A percentile compares a stretch with the other conserved stretches of the same genome.
These are phyloP conservation scores for Vigna radiata DNA, from an alignment of 306 rosid genomes.

Conservation along the genomic window DNA sequence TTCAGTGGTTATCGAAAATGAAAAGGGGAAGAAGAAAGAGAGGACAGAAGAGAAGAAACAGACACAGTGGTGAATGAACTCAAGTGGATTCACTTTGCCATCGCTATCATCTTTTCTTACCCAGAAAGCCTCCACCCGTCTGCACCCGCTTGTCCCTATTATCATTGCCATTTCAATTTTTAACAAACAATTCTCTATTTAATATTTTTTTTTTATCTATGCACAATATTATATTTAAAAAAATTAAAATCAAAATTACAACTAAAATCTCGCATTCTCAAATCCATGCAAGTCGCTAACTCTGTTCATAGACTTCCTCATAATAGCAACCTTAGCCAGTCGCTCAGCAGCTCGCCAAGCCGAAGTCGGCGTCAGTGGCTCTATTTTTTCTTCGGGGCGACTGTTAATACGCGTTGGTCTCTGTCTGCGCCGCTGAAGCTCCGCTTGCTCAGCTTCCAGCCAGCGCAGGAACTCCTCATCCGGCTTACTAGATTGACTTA, in stretches of 20 bases:
- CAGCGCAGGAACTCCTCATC: conserved; percentile 64
- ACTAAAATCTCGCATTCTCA: conserved; percentile 95
- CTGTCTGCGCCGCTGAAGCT: conserved; percentile 64
- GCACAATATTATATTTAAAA: conserved; percentile 44
- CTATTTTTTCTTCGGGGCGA: conserved; percentile 63
- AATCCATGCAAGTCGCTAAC: conserved; percentile 98
- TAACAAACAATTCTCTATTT: conserved; percentile 28
- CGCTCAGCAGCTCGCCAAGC: conserved; percentile 99
- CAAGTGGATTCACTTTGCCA: conserved; percentile 46
- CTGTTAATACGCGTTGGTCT: conserved; percentile 41
- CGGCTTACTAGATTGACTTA: conserved; percentile 61
- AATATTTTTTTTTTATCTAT: conserved; percentile 38
- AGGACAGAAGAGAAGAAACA: conserved; percentile 53
- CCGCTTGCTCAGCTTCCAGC: conserved; percentile 73
- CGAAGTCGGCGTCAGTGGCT: conserved; percentile 89
- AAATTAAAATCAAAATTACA: conserved; percentile 20
- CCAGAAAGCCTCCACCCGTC: conserved; percentile 73
- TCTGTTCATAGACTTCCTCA: conserved; percentile 97
- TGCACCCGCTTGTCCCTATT: conserved; percentile 58
- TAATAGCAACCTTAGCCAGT: conserved; percentile 89
- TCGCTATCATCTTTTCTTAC: conserved; percentile 52
- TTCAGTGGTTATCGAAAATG: conserved; percentile 30
- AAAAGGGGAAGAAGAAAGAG: not conserved
- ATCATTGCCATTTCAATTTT: conserved; percentile 45
- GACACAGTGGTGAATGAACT: conserved; percentile 37